Percentiles rank a stretch among this genome's conserved stretches.
These are phyloP conservation scores for Cladosporium sp. DNA, from an alignment of 2,329 filamentous ascomycete species.

Conservation along the genomic window DNA sequence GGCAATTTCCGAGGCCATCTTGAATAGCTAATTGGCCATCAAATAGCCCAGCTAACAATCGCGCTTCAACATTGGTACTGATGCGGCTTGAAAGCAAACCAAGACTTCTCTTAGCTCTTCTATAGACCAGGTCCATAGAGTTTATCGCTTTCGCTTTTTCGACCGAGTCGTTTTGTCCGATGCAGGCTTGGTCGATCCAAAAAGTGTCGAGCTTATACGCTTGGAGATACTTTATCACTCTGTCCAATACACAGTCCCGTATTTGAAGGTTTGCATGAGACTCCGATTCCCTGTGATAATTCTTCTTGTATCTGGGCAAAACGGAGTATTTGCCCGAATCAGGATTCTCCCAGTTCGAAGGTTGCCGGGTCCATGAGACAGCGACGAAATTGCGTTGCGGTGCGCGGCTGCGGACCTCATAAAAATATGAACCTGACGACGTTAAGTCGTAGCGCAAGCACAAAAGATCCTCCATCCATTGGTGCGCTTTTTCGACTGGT, in stretches of 20 bases:
- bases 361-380: not conserved
- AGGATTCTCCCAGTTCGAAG: not conserved
- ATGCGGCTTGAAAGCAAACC: not conserved
- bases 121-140: not conserved
- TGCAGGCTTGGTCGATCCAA: not conserved
- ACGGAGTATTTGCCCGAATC: not conserved
- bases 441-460: not conserved
- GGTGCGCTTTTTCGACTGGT: not conserved
- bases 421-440: not conserved
- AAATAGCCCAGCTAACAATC: not conserved
- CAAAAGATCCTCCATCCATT: not conserved
- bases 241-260: not conserved
- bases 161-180: not conserved
- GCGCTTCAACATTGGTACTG: not conserved
- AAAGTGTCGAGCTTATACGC: not conserved
- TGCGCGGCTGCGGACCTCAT: not conserved
- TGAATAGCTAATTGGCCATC: not conserved
- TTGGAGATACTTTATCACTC: not conserved
- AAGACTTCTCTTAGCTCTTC: not conserved
- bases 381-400: not conserved
- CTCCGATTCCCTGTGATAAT: no score
- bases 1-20: not conserved
- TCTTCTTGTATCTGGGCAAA: not conserved
- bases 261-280: not conserved
- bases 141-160: not conserved